Base-by-base conservation (phyloP, 345 rosid genomes). In the Murraya paniculata region DNA sequence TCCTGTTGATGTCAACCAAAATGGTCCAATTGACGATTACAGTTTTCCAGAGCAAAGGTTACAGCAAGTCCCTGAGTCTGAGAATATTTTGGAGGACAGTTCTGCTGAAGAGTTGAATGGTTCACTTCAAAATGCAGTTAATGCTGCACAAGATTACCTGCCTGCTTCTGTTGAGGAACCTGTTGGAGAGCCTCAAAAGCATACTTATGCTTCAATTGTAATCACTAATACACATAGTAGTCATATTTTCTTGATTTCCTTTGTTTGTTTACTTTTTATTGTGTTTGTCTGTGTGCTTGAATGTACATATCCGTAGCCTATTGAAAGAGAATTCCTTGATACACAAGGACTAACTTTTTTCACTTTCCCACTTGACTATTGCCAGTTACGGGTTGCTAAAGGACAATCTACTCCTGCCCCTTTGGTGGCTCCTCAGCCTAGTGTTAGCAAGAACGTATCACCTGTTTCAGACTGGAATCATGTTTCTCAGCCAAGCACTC, bases 161-260 rank as follows among this genome's bases (percentile, higher is more conserved):
- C 81, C 83, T 77, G 73, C 88, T 45, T 77, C 85, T 73, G 77
- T 83, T 60, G 88, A 90, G 77, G 91, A 90, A 74, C 73, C 88
- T 67, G 77, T 79, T 61, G 89, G 73, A 56, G 93, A 85, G 78
- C 88, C 87, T 68, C 93, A 82, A 77, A 90, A 86, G 71, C 93
- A 80, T 82, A 91, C 93, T 35, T 90, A 90, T 61, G 96, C 96
- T 68, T 90, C 93, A 56, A 90, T 91, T 85, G 96, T 91, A 90
- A 59, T 91, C 76, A 73, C 81, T 78, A 45, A 45, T 45, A 66
- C 30, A 6, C 21, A 36, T 38, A 18, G 65, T 68, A 36, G 72
- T 76, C 64, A 77, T 69, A 33, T 21, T 67, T 9, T 35, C 58
- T 72, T 48, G 18, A 18, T 72, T 73, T 62, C 30, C 69, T 53